A percentile compares a stretch with the other conserved stretches of the same genome.
phyloP scores from a whole-genome alignment of 257 asterid species.

The Nicotiana paniculata region DNA sequence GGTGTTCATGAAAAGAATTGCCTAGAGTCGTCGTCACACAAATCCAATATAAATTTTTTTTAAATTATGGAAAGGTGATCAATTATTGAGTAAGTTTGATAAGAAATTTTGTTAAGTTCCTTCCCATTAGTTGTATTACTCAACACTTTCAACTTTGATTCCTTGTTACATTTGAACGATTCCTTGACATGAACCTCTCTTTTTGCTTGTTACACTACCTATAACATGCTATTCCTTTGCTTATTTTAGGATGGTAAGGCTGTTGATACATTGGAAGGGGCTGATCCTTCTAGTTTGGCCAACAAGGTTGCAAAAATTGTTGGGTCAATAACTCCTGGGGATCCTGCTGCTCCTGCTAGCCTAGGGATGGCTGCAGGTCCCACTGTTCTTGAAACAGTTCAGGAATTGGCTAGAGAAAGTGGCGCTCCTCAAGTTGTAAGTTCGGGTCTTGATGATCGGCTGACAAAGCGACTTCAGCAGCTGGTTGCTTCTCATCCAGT shows the following conservation, averaged over 20 bases:
- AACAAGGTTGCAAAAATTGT: slow-evolving; percentile 95
- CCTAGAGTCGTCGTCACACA: neutral
- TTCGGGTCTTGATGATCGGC: slow-evolving; percentile 32
- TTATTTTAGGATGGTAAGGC: slow-evolving; percentile 62
- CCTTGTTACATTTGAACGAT: neutral
- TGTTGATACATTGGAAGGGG: slow-evolving; percentile 89
- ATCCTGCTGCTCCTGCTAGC: slow-evolving; percentile 97
- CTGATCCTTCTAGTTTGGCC: slow-evolving; percentile 92
- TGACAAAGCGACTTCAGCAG: slow-evolving; percentile 51
- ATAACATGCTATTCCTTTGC: slow-evolving; percentile 9
- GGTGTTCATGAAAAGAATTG: neutral
- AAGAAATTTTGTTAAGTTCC: neutral
- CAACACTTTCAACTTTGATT: neutral
- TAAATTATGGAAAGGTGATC: neutral
- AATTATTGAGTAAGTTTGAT: neutral
- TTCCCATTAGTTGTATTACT: neutral
- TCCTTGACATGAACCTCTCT: neutral
- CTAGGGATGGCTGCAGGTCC: slow-evolving; percentile 99
- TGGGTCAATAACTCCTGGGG: slow-evolving; percentile 60
- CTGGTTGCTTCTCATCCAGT: slow-evolving; percentile 64
- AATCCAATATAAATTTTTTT: neutral
- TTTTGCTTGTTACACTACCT: neutral
- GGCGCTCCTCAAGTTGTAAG: slow-evolving; percentile 32
- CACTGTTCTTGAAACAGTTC: slow-evolving; percentile 67
- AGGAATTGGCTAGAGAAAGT: slow-evolving; percentile 57